A percentile compares a stretch with the other conserved stretches of the same genome.
These are phyloP conservation scores for Trypanosoma vivax DNA, from an alignment of 208 protist genomes.

Conservation along the genomic window DNA sequence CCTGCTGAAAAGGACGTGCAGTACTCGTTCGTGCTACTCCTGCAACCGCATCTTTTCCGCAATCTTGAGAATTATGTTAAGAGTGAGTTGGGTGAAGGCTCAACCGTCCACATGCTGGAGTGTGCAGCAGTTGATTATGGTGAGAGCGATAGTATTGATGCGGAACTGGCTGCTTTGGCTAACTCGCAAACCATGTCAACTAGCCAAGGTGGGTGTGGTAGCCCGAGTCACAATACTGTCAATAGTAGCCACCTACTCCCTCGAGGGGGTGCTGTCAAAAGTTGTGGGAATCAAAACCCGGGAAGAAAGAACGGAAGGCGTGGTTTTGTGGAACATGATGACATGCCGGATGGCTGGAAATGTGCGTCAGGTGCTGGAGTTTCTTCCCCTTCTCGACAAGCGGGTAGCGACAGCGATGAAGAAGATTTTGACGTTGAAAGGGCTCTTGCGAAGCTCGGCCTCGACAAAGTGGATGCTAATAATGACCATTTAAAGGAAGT, in stretches of 20 bases:
- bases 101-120: slow-evolving; percentile 70
- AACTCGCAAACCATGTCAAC: slow-evolving; percentile 8
- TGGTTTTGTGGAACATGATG: no score
- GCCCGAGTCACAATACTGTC: slow-evolving; percentile 2
- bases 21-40: slow-evolving; percentile 45
- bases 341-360: no score
- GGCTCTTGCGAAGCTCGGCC: slow-evolving; percentile 12
- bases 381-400: no score
- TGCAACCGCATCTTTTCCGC: slow-evolving; percentile 70
- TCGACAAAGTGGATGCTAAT: slow-evolving; percentile 3
- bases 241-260: not conserved
- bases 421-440: slow-evolving; percentile 14
- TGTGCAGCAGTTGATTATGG: slow-evolving; percentile 49
- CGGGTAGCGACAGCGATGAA: no score
- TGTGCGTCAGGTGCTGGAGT: no score
- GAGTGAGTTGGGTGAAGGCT: slow-evolving; percentile 43
- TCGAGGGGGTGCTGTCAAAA: slow-evolving; percentile 6
- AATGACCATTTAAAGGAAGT: no score
- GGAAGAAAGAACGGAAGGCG: not conserved
- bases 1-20: not conserved
- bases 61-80: slow-evolving; percentile 73
- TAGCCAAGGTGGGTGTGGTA: not conserved
- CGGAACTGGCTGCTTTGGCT: slow-evolving; percentile 9
- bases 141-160: slow-evolving; percentile 20
- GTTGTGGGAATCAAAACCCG: slow-evolving; percentile 7